Conservation (phyloP, 768 basidiomycete species). For the Tricholoma matsutake region DNA sequence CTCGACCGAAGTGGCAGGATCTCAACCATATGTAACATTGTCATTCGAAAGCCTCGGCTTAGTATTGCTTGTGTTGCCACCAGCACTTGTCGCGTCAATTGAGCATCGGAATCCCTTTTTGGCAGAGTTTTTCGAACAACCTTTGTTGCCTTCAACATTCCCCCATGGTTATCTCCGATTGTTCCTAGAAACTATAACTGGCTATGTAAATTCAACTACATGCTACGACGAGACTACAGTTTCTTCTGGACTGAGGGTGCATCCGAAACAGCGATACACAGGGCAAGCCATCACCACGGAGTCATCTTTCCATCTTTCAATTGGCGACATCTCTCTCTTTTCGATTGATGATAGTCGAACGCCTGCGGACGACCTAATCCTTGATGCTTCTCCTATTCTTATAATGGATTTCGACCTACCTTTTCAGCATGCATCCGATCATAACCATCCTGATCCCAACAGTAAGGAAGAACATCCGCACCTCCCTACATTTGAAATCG, state of each 20-base stretch:
- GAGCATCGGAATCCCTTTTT: constrained; percentile 10
- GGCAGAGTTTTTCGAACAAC: constrained; percentile 50
- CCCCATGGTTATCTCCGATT: constrained; percentile 52
- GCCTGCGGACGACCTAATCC: constrained; percentile 10
- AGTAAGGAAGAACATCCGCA: constrained; percentile 16
- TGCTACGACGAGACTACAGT: not conserved
- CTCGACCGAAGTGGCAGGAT: not conserved
- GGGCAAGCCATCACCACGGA: not conserved
- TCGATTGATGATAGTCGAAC: constrained; percentile 33
- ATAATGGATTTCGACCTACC: constrained; percentile 70
- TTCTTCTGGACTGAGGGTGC: not conserved
- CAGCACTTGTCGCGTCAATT: constrained; percentile 20
- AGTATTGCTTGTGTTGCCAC: constrained; percentile 47
- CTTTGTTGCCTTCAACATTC: constrained; percentile 54
- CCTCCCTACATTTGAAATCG: constrained; percentile 55
- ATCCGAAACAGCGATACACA: not conserved
- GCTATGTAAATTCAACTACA: constrained; percentile 22
- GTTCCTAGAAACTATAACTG: constrained; percentile 41
- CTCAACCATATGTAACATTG: constrained; percentile 6
- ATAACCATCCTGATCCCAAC: constrained; percentile 38
- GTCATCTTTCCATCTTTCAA: constrained; percentile 2
- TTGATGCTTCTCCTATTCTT: constrained; percentile 60
- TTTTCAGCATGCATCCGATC: constrained; percentile 48
- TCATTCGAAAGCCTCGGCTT: constrained; percentile 33
- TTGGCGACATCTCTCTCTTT: constrained; percentile 56